phyloP scores from a whole-genome alignment of 23 red algal species.

The Gracilaria vermiculophylla region DNA sequence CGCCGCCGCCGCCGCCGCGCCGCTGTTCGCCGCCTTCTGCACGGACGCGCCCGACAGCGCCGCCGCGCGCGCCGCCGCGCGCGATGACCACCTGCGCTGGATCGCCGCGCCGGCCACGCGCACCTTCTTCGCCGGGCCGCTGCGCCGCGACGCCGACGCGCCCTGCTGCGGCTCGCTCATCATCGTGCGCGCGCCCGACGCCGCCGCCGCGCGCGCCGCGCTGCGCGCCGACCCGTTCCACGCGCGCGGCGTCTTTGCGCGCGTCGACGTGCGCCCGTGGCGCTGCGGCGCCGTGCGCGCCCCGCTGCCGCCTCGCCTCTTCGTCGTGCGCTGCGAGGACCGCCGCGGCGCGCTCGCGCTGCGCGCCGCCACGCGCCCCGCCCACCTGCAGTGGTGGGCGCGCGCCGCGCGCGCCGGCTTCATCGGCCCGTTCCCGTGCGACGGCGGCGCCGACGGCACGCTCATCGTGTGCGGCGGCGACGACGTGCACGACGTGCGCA shows the following conservation, averaged over 20 bases:
- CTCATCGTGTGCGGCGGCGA: conserved; percentile 67
- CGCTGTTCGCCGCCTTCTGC: conserved; percentile 48
- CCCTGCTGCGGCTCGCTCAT: background rate
- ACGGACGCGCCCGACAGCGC: conserved; percentile 21
- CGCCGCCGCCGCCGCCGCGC: background rate
- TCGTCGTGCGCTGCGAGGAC: conserved; percentile 55
- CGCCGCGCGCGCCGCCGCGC: conserved; percentile 20
- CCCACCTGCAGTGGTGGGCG: conserved; percentile 64
- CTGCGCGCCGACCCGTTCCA: conserved; percentile 34
- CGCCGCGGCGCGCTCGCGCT: background rate
- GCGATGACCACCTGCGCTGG: conserved; percentile 48
- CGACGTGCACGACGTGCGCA: conserved; percentile 59
- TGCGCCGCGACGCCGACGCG: background rate
- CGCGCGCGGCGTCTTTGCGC: conserved; percentile 17
- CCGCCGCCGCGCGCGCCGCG: background rate
- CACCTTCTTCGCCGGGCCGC: conserved; percentile 16
- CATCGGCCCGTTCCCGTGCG: conserved; percentile 61
- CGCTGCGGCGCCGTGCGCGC: background rate
- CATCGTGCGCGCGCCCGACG: background rate
- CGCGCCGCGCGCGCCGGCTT: conserved; percentile 12
- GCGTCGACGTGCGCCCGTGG: conserved; percentile 24
- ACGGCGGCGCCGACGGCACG: conserved; percentile 64
- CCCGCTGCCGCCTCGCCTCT: conserved; percentile 1
- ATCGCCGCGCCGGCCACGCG: too few relatives aligned
- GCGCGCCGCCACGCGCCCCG: conserved; percentile 31